Conservation (phyloP, 768 basidiomycete species). For the Pleurotus salmoneostramineus region DNA sequence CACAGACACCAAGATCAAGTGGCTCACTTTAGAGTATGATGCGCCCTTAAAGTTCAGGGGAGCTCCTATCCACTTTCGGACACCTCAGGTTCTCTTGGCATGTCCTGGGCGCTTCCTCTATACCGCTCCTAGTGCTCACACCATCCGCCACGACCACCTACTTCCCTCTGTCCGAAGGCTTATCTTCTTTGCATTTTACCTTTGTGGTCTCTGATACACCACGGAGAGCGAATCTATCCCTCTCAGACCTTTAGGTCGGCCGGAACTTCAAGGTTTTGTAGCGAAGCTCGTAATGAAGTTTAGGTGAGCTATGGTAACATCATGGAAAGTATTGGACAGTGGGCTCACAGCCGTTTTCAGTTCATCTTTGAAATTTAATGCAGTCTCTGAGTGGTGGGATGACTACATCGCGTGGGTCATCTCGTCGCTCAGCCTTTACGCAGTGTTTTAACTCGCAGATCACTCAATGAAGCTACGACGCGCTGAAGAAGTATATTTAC, state of each 20-base stretch:
- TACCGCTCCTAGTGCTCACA: too few species aligned
- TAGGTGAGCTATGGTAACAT: conserved; percentile 34
- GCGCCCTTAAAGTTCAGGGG: too few species aligned
- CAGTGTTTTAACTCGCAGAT: neutral
- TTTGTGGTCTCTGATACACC: neutral
- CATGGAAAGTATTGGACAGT: neutral
- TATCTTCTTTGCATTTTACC: neutral
- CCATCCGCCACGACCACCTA: too few species aligned
- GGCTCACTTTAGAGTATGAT: too few species aligned
- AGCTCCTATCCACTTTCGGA: too few species aligned
- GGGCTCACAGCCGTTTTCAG: conserved; percentile 17
- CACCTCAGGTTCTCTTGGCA: too few species aligned
- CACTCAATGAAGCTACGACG: conserved; percentile 60
- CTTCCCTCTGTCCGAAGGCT: too few species aligned
- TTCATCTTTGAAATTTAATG: conserved; percentile 87
- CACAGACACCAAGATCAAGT: too few species aligned
- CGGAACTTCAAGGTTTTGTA: neutral
- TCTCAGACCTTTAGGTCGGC: conserved; percentile 9
- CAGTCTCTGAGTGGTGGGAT: conserved; percentile 90
- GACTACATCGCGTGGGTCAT: conserved; percentile 79
- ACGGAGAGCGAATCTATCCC: conserved; percentile 9
- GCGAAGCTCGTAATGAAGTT: conserved; percentile 46
- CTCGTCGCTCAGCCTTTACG: neutral
- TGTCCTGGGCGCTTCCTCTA: too few species aligned
- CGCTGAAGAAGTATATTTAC: conserved; percentile 82